Evolutionary conservation across 495 filamentous ascomycete genomes (phyloP).

Genomic region (Parathielavia hyrcaniae): DNA sequence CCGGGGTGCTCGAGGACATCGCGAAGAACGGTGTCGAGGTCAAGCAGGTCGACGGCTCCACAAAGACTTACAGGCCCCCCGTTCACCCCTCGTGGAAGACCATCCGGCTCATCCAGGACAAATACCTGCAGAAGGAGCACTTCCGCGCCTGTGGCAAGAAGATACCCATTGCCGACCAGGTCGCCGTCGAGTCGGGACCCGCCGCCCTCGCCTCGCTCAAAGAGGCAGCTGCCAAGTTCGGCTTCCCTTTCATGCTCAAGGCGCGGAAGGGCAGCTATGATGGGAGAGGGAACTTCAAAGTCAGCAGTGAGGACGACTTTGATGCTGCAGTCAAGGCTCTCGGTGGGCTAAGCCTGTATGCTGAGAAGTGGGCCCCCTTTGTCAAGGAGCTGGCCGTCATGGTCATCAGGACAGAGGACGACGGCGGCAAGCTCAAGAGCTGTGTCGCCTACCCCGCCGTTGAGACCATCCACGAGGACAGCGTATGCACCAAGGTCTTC

Average conservation of each 20-base stretch:
- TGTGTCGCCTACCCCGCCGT: slow-evolving; percentile 79
- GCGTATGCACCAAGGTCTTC: slow-evolving; percentile 90
- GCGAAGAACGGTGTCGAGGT: slow-evolving; percentile 52
- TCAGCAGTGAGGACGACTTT: slow-evolving; percentile 62
- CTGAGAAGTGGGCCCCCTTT: slow-evolving; percentile 86
- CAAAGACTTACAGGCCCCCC: slow-evolving; percentile 40
- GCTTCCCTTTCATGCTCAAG: slow-evolving; percentile 93
- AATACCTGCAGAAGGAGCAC: slow-evolving; percentile 86
- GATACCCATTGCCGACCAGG: slow-evolving; percentile 66
- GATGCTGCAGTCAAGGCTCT: slow-evolving; percentile 60
- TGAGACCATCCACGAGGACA: slow-evolving; percentile 92
- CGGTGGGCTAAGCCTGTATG: slow-evolving; percentile 69
- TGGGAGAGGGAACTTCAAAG: slow-evolving; percentile 82
- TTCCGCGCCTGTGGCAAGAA: slow-evolving; percentile 49
- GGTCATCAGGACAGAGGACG: slow-evolving; percentile 85
- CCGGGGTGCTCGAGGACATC: slow-evolving; percentile 81
- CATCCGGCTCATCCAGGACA: slow-evolving; percentile 90
- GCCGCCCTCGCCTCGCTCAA: slow-evolving; percentile 53
- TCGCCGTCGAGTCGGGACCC: slow-evolving; percentile 49
- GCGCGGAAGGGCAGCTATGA: slow-evolving; percentile 90
- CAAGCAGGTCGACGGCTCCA: slow-evolving; percentile 35
- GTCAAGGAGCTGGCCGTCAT: slow-evolving; percentile 85
- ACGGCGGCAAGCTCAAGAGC: slow-evolving; percentile 41
- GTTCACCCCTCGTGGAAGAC: slow-evolving; percentile 89
- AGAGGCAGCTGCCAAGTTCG: slow-evolving; percentile 57